Percentiles rank a stretch among this genome's conserved stretches.
Evolutionary conservation across 164 flowering plant species (phyloP).

Genomic region (Sedum album): DNA sequence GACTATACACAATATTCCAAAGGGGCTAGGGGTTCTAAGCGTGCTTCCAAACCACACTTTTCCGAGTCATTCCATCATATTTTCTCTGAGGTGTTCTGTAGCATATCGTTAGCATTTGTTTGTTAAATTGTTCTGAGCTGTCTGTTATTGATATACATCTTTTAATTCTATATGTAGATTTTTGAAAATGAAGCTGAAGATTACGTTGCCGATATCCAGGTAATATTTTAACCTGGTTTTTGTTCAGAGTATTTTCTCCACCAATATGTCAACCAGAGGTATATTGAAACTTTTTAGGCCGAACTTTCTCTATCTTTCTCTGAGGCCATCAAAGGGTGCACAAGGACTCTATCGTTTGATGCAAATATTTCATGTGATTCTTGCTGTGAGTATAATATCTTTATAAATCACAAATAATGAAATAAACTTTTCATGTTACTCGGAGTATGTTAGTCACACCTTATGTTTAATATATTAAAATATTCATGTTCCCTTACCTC

Average conservation of each 20-base stretch:
- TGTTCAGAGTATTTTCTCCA: background rate
- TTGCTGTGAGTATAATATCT: conserved; percentile 55
- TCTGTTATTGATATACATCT: background rate
- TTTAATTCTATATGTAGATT: conserved; percentile 36
- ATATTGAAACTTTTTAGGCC: conserved; percentile 33
- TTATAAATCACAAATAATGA: background rate
- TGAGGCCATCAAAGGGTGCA: conserved; percentile 92
- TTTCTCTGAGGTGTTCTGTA: conserved; percentile 69
- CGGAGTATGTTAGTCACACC: background rate
- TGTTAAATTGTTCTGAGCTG: background rate
- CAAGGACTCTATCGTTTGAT: conserved; percentile 55
- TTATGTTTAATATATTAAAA: too few species aligned
- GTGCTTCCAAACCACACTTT: conserved; percentile 37
- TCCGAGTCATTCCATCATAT: conserved; percentile 68
- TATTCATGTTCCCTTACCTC: background rate
- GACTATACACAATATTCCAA: conserved; percentile 33
- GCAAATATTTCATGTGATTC: conserved; percentile 69
- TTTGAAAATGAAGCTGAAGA: conserved; percentile 58
- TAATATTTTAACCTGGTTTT: conserved; percentile 13
- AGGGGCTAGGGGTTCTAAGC: conserved; percentile 28
- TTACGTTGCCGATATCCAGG: conserved; percentile 64
- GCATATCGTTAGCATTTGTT: background rate
- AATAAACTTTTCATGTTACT: background rate
- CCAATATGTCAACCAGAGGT: background rate
- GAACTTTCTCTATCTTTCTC: conserved; percentile 67